phyloP scores from a whole-genome alignment of 306 rosid species.

The Trifolium subterraneum region DNA sequence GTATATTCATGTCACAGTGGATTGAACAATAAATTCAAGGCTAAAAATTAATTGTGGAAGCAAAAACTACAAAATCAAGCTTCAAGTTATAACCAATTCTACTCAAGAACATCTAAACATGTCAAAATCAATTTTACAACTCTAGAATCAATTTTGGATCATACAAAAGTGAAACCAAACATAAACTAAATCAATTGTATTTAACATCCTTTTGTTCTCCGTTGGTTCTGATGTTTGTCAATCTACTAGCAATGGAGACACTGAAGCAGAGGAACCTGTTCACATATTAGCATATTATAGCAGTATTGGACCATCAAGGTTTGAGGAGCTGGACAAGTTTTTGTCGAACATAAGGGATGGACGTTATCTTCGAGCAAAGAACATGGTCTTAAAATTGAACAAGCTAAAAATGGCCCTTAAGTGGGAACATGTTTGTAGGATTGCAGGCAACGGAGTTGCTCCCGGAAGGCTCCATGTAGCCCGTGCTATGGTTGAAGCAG shows the following conservation, averaged over 20 bases:
- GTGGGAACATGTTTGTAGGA: slow-evolving; percentile 92
- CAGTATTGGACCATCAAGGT: slow-evolving; percentile 81
- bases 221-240: slow-evolving; percentile 36
- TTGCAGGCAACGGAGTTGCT: slow-evolving; percentile 96
- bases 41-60: not conserved
- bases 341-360: slow-evolving; percentile 88
- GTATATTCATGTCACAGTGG: not conserved
- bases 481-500: slow-evolving; percentile 94
- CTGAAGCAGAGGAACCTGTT: slow-evolving; percentile 85
- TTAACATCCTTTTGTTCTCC: slow-evolving; percentile 15
- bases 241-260: slow-evolving; percentile 62
- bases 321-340: slow-evolving; percentile 70
- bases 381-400: slow-evolving; percentile 81
- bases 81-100: not conserved
- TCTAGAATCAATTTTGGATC: not conserved
- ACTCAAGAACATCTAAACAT: not conserved
- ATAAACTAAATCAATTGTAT: not conserved
- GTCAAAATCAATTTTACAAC: not conserved
- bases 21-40: no score
- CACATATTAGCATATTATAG: slow-evolving; percentile 97
- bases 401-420: slow-evolving; percentile 83
- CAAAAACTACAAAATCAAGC: not conserved
- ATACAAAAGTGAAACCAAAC: not conserved
- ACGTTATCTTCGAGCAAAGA: slow-evolving; percentile 84
- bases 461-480: slow-evolving; percentile 97